Evolutionary conservation across 2,329 filamentous ascomycete genomes (phyloP).

Genomic region (Talaromyces sp.): DNA sequence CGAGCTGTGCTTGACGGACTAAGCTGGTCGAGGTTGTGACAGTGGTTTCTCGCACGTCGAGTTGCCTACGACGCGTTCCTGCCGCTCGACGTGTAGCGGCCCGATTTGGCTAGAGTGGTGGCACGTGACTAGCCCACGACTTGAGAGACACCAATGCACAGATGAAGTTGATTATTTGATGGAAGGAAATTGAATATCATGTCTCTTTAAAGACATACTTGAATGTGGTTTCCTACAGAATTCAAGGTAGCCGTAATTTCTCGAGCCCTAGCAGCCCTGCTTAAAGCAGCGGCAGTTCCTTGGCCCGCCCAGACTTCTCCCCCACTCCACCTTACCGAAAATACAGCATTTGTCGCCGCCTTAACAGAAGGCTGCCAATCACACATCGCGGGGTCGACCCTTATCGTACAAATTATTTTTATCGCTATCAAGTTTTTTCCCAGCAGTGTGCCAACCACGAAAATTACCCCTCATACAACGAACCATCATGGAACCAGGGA

Average conservation of each 20-base stretch:
- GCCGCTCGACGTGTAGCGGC: neutral
- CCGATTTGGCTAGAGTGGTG: neutral
- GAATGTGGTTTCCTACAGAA: neutral
- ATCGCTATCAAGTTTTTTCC: neutral
- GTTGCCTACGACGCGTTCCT: neutral
- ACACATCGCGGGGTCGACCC: neutral
- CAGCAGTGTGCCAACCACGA: neutral
- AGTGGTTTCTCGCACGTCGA: neutral
- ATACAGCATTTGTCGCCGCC: neutral
- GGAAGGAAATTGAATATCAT: fast-evolving
- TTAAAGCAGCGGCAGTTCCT: neutral
- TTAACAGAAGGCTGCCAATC: neutral
- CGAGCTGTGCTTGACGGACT: neutral
- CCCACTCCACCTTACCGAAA: neutral
- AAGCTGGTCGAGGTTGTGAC: neutral
- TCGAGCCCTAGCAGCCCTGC: neutral
- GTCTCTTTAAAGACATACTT: neutral
- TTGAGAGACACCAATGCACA: neutral
- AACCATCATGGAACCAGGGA: constrained; percentile 12
- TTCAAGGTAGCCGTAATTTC: neutral
- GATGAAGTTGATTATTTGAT: neutral
- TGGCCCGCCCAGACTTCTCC: neutral
- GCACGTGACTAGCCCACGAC: neutral
- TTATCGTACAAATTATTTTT: neutral
- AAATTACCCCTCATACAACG: neutral